phyloP scores from a whole-genome alignment of 2,329 filamentous ascomycete genomes.

The Fonsecaea multimorphosa region DNA sequence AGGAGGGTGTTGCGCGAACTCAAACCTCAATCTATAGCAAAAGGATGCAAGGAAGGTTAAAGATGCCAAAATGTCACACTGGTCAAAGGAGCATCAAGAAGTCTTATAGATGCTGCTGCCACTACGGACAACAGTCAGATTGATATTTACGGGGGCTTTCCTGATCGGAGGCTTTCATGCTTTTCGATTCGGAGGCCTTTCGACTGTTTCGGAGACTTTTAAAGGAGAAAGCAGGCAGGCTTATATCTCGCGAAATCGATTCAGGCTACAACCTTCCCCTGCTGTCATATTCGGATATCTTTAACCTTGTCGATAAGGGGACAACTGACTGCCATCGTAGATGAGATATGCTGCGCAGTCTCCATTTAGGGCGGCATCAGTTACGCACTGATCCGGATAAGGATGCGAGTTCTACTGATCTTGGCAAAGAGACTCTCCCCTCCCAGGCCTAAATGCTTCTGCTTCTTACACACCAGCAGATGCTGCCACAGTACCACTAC shows the following conservation, averaged over 20 bases:
- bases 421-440: not conserved
- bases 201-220: not conserved
- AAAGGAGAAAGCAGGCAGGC: not conserved
- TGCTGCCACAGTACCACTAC: not conserved
- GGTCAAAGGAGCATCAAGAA: not conserved
- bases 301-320: not conserved
- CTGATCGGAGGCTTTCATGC: not conserved
- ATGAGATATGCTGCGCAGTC: not conserved
- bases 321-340: not conserved
- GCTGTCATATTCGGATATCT: not conserved
- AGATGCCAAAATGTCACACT: not conserved
- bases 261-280: not conserved
- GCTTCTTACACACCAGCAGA: not conserved
- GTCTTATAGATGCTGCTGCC: not conserved
- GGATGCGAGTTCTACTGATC: not conserved
- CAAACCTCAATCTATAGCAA: not conserved
- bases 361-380: not conserved
- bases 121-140: not conserved
- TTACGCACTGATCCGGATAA: not conserved
- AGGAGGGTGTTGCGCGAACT: not conserved
- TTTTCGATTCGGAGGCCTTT: slow-evolving; percentile 2
- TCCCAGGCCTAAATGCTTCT: not conserved
- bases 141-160: not conserved
- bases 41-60: not conserved
- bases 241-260: not conserved